Percentiles rank a stretch among this genome's conserved stretches.
Evolutionary conservation across 495 filamentous ascomycete species (phyloP).

Genomic region (Aspergillus cavernicola): DNA sequence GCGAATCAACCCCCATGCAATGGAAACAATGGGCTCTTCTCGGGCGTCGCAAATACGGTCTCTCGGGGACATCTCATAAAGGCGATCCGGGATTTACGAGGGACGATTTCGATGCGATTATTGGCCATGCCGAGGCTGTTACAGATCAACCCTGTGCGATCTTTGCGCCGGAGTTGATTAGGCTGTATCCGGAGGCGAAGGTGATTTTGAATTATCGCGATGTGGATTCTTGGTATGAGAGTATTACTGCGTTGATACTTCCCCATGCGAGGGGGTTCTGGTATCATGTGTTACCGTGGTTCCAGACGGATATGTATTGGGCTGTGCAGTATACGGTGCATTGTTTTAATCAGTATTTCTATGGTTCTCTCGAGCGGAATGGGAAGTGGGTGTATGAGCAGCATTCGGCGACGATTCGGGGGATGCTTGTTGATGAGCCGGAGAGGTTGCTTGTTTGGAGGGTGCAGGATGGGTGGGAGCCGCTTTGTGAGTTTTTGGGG

Average conservation of each 20-base stretch:
- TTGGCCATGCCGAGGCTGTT: slow-evolving; percentile 10
- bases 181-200: slow-evolving; percentile 35
- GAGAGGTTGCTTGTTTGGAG: slow-evolving; percentile 51
- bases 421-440: slow-evolving; percentile 27
- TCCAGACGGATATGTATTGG: slow-evolving; percentile 21
- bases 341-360: background rate
- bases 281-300: slow-evolving; percentile 9
- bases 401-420: slow-evolving; percentile 21
- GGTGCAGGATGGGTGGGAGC: slow-evolving; percentile 54
- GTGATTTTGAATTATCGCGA: slow-evolving; percentile 9
- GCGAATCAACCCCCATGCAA: background rate
- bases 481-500: slow-evolving; percentile 41
- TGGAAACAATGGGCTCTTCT: slow-evolving; percentile 17
- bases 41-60: slow-evolving; percentile 9
- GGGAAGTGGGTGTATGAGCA: slow-evolving; percentile 30
- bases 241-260: slow-evolving; percentile 24
- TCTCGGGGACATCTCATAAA: background rate
- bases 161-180: slow-evolving; percentile 21
- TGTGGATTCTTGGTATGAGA: slow-evolving; percentile 20
- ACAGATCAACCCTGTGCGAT: slow-evolving; percentile 3
- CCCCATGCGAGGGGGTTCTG: background rate
- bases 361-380: slow-evolving; percentile 6
- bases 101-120: slow-evolving; percentile 12
- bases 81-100: slow-evolving; percentile 21
- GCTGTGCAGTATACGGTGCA: background rate